Percentiles rank a stretch among this genome's conserved stretches.
Conservation (phyloP, 768 basidiomycete species). For the Candolleomyces eurysporus region DNA sequence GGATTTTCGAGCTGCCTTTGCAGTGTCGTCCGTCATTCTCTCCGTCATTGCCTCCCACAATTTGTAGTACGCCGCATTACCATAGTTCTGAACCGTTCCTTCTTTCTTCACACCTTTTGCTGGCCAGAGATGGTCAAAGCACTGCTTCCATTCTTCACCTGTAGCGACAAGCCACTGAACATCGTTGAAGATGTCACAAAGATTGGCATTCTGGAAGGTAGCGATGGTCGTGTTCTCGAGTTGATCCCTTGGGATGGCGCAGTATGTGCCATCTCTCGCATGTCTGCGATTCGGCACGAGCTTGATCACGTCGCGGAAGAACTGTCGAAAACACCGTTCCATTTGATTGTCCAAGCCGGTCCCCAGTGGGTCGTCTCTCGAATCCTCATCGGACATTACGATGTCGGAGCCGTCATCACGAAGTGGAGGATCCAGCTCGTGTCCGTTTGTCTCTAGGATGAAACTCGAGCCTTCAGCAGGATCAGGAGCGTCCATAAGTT, state of each 20-base stretch:
- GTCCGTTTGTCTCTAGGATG: neutral
- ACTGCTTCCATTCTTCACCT: neutral
- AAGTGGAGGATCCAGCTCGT: neutral
- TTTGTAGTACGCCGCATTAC: neutral
- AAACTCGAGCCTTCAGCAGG: neutral
- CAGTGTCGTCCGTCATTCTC: neutral
- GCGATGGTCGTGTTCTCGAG: neutral
- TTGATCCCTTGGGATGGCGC: neutral
- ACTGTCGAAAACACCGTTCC: neutral
- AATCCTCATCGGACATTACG: neutral
- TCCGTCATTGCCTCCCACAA: neutral
- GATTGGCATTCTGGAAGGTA: neutral
- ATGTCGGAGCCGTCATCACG: conserved; percentile 2
- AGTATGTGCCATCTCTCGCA: neutral
- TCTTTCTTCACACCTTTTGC: neutral
- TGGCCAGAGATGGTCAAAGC: neutral
- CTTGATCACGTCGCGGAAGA: neutral
- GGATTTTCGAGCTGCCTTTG: neutral
- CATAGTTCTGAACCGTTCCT: neutral
- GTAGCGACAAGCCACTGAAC: neutral
- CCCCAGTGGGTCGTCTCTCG: neutral
- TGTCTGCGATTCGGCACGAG: neutral
- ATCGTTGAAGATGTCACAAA: neutral
- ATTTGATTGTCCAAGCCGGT: neutral
- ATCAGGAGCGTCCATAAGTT: neutral